These are phyloP conservation scores for Dictyostelium capitatum DNA, from an alignment of 78 protist genomes.

Conservation along the genomic window DNA sequence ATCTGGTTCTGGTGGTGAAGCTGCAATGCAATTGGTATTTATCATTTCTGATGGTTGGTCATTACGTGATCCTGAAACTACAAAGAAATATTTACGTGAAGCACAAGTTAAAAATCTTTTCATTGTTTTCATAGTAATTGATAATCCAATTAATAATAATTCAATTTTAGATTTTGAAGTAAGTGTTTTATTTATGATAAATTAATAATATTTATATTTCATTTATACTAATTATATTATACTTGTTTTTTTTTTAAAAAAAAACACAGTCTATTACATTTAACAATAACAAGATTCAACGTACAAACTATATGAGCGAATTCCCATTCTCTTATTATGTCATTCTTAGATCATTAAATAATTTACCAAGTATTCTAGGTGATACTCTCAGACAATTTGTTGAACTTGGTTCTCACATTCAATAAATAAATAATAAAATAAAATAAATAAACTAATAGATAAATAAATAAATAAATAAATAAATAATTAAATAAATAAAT, in stretches of 20 bases:
- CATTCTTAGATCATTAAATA: slow-evolving; percentile 90
- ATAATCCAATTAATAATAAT: slow-evolving; percentile 78
- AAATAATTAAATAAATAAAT: too few relatives aligned
- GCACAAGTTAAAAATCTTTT: slow-evolving; percentile 69
- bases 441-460: not conserved
- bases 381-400: slow-evolving; percentile 99
- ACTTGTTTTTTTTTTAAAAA: too few relatives aligned
- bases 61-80: slow-evolving; percentile 79
- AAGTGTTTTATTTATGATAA: slow-evolving; percentile 2
- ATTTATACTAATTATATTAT: not conserved
- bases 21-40: slow-evolving; percentile 87
- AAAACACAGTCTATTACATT: slow-evolving; percentile 40
- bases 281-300: slow-evolving; percentile 71
- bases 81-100: slow-evolving; percentile 82
- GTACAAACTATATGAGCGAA: slow-evolving; percentile 85
- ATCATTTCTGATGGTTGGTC: slow-evolving; percentile 94
- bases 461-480: not conserved
- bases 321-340: slow-evolving; percentile 98
- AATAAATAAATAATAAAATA: not conserved
- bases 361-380: slow-evolving; percentile 94
- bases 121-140: slow-evolving; percentile 91
- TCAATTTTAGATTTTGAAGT: slow-evolving; percentile 72
- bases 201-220: too few relatives aligned
- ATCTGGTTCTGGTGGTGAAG: slow-evolving; percentile 5
- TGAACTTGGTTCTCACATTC: slow-evolving; percentile 82